Evolutionary conservation across 2,329 filamentous ascomycete genomes (phyloP).

Genomic region (Xylariales sp.): DNA sequence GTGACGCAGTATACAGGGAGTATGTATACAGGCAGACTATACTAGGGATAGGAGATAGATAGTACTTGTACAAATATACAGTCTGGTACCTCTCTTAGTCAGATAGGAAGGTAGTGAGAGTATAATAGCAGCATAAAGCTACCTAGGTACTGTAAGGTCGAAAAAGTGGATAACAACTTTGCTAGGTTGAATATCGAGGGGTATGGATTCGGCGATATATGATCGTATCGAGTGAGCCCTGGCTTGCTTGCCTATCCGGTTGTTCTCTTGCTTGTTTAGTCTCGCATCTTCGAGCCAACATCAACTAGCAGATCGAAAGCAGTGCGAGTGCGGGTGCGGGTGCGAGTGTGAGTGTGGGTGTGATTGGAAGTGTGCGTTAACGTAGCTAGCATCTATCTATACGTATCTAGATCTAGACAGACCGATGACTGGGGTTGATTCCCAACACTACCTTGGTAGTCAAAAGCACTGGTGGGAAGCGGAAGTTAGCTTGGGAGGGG

Average conservation of each 20-base stretch:
- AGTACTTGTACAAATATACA: neutral
- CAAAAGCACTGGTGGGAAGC: neutral
- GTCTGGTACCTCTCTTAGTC: neutral
- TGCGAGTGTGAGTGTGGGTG: neutral
- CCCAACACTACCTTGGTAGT: no score
- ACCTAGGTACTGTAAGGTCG: neutral
- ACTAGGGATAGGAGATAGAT: neutral
- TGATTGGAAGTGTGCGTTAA: constrained; percentile 1
- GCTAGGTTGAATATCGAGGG: constrained; percentile 4
- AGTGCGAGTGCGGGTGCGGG: neutral
- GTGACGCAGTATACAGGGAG: neutral
- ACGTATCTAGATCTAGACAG: constrained; percentile 16
- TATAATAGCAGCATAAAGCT: neutral
- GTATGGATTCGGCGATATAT: constrained; percentile 12
- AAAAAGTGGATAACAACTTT: constrained; percentile 18
- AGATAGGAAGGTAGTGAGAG: neutral
- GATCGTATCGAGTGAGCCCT: constrained; percentile 2
- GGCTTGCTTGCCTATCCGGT: neutral
- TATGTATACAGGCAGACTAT: no score
- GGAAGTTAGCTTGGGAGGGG: neutral
- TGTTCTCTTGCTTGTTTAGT: constrained; percentile 4
- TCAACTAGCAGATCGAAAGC: neutral
- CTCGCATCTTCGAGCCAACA: constrained; percentile 17
- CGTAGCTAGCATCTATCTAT: constrained; percentile 26
- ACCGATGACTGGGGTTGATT: constrained; percentile 15